Evolutionary conservation across 495 filamentous ascomycete species (phyloP), one percentile per base, ranked within the genome.

Genomic region (Aspergillus steynii): DNA sequence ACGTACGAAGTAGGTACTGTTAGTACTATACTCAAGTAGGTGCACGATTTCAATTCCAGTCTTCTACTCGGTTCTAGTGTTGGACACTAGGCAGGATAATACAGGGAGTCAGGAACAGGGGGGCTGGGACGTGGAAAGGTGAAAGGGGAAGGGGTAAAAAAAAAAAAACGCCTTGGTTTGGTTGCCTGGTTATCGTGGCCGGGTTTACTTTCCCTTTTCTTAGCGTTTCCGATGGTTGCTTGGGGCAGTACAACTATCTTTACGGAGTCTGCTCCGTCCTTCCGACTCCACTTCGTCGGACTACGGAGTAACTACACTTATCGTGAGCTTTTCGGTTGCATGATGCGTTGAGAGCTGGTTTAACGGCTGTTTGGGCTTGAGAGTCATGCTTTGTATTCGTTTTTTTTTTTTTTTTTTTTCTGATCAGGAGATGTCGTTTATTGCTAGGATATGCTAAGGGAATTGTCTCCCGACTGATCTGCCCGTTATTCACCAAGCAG

Each of bases 401-500:
- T 34, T 20, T 20, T 20, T 20, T 20, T 20, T 20, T 20, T 20
- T 20, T 20, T 20, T 20, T 20, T 12, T 42, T 12, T 42, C 37
- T 12, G 37, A 42, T 42, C 37, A 42, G 37, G 37, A 42, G 37
- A 42, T 42, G 37, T 42, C 12, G 12, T 42, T 34, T 7, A 34
- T 14, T 42, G 12, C 37, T 3, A 10, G 37, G 10, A 42, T 37
- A 37, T 42, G 20, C 20, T 20, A 20, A 20, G 20, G 20, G 20
- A 20, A 14, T 42, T 14, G 37, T 12, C 37, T 42, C 37, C 37
- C 37, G 12, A 14, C 37, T 14, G 14, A 42, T 8, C 37, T 42
- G 31, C 31, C 10, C 12, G 37, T 42, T 52, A 64, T 32, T 61
- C 62, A 8, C 62, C 62, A 27, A 61, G 28, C 14, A 64, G 32